Base-by-base conservation (phyloP, 306 rosid genomes). In the Macrotyloma uniflorum region DNA sequence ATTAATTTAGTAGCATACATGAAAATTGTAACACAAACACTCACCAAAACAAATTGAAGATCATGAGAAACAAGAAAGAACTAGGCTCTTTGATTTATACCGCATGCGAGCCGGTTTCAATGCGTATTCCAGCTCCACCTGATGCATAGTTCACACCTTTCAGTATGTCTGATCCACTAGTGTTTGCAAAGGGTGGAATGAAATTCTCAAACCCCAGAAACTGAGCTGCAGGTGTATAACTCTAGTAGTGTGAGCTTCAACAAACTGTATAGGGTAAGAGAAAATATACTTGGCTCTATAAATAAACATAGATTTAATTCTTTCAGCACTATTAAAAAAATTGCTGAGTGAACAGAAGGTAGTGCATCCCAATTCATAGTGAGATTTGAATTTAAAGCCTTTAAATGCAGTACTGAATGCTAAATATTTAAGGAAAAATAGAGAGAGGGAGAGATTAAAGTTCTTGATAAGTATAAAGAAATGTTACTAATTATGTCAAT, bases 121-220 rank as follows among this genome's bases (percentile, higher is more conserved):
- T 0, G 10, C 62, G 86, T 73, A 86, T 86, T 24, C 87, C 87
- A 23, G 81, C 75, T 43, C 42, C 70, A 4, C 83, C 87, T 1
- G 85, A 83, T 50, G 89, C 89, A 76, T 86, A 80, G 71, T 86
- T 86, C 11, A 76, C 81, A 15, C 89, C 89, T 76, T 53, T 72
- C 13, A 85, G 83, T 65, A 79, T 79, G 47, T 86, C 89, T 5
- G 73, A 51, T 19, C 83, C 83, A 57, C 43, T 51, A 10, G 66
- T 38, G 35, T 65, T 79, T 18, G 85, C 80, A 58, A 70, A 83
- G 64, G 89, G 82, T 42, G 85, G 86, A 33, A 83, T 86, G 42
- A 82, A 75, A 2, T 58, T 13, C 68, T 79, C 75, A 18, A 83
- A 79, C 28, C 75, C 85, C n/a, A 86, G 73, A 30, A 82, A 9